Percentiles rank a stretch among this genome's conserved stretches.
phyloP scores from a whole-genome alignment of 208 protist genomes.

The Strigomonas culicis region DNA sequence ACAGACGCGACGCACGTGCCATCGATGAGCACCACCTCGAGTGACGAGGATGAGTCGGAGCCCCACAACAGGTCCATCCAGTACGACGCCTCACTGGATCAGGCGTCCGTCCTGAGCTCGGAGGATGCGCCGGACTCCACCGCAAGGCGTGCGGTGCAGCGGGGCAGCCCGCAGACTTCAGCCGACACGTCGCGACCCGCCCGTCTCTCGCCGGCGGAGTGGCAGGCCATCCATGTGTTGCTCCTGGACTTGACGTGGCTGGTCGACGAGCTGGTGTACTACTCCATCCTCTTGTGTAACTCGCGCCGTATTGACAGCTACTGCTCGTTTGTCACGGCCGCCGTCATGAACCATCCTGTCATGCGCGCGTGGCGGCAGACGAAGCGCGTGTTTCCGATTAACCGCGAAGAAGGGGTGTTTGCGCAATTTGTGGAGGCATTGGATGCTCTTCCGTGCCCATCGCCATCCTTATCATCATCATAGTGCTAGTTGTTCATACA shows the following conservation, averaged over 20 bases:
- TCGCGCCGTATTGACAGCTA: slow-evolving; percentile 73
- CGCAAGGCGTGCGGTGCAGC: background rate
- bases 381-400: slow-evolving; percentile 22
- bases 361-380: slow-evolving; percentile 57
- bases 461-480: slow-evolving; percentile 12
- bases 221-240: slow-evolving; percentile 34
- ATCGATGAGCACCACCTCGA: slow-evolving; percentile 13
- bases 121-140: background rate
- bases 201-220: background rate
- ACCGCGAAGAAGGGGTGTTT: slow-evolving; percentile 12
- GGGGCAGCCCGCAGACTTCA: background rate
- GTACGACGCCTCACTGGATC: background rate
- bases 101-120: slow-evolving; percentile 14
- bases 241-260: slow-evolving; percentile 81
- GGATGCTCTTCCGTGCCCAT: slow-evolving; percentile 39
- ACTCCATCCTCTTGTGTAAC: slow-evolving; percentile 76
- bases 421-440: slow-evolving; percentile 39
- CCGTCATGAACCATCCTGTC: slow-evolving; percentile 62
- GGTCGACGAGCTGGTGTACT: slow-evolving; percentile 79
- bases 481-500: background rate
- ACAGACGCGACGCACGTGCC: background rate
- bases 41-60: slow-evolving; percentile 1
- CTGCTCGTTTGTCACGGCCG: slow-evolving; percentile 57
- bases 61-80: background rate
- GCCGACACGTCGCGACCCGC: background rate